These are phyloP conservation scores for Penicillium verhagenii DNA, from an alignment of 495 filamentous ascomycete species.

Conservation along the genomic window DNA sequence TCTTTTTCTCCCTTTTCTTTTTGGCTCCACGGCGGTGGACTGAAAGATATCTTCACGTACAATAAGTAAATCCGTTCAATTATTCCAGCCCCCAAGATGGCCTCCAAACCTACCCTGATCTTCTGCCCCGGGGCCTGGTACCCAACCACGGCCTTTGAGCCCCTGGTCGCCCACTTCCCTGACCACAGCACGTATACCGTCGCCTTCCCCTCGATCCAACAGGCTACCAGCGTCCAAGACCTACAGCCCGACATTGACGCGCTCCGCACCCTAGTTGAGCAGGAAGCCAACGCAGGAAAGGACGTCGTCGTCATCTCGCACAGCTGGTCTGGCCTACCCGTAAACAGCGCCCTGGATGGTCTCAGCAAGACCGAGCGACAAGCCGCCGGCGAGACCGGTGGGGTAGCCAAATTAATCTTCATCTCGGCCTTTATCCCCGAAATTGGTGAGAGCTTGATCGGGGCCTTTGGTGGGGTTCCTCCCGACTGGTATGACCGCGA, in stretches of 20 bases:
- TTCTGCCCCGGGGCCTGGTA: constrained; percentile 40
- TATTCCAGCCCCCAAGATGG: too few relatives aligned
- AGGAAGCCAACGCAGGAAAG: constrained; percentile 25
- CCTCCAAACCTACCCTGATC: constrained; percentile 35
- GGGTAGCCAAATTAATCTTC: constrained; percentile 45
- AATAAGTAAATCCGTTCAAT: too few relatives aligned
- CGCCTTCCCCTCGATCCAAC: constrained; percentile 34
- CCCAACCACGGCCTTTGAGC: constrained; percentile 31
- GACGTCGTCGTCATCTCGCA: constrained; percentile 41
- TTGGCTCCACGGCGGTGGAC: too few relatives aligned
- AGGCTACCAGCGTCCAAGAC: constrained; percentile 23
- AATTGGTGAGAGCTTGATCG: constrained; percentile 37
- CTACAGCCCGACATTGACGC: constrained; percentile 30
- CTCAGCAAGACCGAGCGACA: constrained; percentile 39
- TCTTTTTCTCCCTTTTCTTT: too few relatives aligned
- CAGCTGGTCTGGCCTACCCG: constrained; percentile 53
- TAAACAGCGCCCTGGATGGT: constrained; percentile 47
- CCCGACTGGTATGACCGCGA: constrained; percentile 37
- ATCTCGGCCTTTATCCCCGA: constrained; percentile 42
- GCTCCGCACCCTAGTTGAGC: constrained; percentile 26
- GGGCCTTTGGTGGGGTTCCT: constrained; percentile 31
- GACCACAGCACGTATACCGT: constrained; percentile 23
- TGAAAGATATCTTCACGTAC: too few relatives aligned
- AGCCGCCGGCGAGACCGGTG: constrained; percentile 34
- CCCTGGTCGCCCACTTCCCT: constrained; percentile 24